phyloP scores from a whole-genome alignment of 108 stramenopile genomes.

The Cylindrotheca fusiformis region DNA sequence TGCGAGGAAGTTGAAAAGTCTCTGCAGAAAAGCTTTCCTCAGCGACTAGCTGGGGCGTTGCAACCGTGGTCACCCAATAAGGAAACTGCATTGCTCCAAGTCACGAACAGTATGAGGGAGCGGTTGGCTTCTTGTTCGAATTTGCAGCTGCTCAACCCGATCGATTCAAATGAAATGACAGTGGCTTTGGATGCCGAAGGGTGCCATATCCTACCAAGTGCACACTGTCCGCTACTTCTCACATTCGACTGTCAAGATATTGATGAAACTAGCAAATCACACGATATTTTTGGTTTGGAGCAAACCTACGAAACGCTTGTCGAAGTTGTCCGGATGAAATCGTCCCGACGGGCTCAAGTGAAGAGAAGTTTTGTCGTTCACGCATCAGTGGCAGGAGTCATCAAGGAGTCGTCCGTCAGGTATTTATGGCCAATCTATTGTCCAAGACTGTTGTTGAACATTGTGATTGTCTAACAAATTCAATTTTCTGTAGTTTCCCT shows the following conservation, averaged over 20 bases:
- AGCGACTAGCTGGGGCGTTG: conserved; percentile 76
- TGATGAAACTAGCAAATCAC: background rate
- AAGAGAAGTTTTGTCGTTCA: conserved; percentile 39
- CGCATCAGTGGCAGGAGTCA: conserved; percentile 59
- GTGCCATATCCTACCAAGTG: conserved; percentile 83
- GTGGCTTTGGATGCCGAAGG: conserved; percentile 58
- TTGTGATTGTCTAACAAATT: background rate
- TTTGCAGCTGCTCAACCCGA: conserved; percentile 63
- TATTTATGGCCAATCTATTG: too few relatives aligned
- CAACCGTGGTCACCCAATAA: conserved; percentile 78
- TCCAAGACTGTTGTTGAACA: too few relatives aligned
- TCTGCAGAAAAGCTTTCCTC: conserved; percentile 65
- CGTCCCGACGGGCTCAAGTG: background rate
- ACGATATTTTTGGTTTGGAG: conserved; percentile 30
- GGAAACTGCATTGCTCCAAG: conserved; percentile 60
- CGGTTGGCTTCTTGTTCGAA: conserved; percentile 35
- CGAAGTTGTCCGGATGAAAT: conserved; percentile 32
- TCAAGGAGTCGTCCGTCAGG: conserved; percentile 57
- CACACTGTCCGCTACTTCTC: conserved; percentile 81
- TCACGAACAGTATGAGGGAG: conserved; percentile 63
- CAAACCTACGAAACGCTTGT: conserved; percentile 62
- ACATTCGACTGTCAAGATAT: conserved; percentile 58
- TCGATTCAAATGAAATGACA: conserved; percentile 58
- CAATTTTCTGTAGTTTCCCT: background rate
- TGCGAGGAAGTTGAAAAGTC: conserved; percentile 66